Evolutionary conservation across 192 early-diverging fungal species (phyloP).

Genomic region (Coemansia sp.): DNA sequence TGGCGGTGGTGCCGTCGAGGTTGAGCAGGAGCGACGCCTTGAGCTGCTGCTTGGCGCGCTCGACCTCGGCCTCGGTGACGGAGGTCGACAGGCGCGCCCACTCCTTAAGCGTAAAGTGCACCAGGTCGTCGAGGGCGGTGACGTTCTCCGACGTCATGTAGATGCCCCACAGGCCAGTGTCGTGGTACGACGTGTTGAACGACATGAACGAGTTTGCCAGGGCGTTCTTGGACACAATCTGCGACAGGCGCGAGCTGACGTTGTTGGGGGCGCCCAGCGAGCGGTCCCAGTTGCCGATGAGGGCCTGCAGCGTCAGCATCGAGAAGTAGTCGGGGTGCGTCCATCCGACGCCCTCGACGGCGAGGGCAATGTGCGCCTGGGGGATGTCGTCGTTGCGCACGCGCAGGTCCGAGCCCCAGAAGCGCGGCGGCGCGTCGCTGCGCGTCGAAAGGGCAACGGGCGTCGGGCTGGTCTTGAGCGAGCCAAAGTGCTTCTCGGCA

Average conservation of each 20-base stretch:
- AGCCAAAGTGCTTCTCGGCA: constrained; percentile 90
- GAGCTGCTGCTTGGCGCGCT: constrained; percentile 97
- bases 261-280: constrained; percentile 85
- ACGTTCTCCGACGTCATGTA: constrained; percentile 86
- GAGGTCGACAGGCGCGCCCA: constrained; percentile 84
- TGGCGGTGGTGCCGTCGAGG: constrained; percentile 91
- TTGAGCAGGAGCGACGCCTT: constrained; percentile 88
- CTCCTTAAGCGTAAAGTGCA: constrained; percentile 87
- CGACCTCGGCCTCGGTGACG: constrained; percentile 87
- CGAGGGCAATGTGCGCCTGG: constrained; percentile 94
- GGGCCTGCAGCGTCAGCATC: constrained; percentile 89
- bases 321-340: constrained; percentile 94
- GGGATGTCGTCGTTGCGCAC: constrained; percentile 85
- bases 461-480: constrained; percentile 59
- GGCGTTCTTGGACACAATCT: constrained; percentile 73
- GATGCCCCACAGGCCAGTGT: constrained; percentile 96
- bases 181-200: constrained; percentile 98
- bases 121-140: constrained; percentile 78
- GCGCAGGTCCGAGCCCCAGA: constrained; percentile 88
- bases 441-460: constrained; percentile 54
- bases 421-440: constrained; percentile 59
- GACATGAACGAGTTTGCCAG: constrained; percentile 99
- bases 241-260: constrained; percentile 81
- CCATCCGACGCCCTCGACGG: constrained; percentile 96
- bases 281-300: constrained; percentile 97